These are phyloP conservation scores for Citrus hindsii DNA, from an alignment of 345 rosid genomes.

Conservation along the genomic window DNA sequence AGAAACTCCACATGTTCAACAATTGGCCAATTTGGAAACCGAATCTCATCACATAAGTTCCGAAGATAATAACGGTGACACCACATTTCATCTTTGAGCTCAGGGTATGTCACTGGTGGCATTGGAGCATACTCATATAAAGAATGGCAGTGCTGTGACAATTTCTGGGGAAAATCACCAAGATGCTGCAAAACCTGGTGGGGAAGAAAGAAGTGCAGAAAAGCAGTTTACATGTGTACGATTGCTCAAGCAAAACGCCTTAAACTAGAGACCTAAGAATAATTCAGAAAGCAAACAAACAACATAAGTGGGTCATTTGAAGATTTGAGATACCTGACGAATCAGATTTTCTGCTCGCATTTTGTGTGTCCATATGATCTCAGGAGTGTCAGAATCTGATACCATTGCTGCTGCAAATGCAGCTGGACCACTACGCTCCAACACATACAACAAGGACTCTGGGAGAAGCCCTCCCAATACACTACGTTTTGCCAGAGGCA, in stretches of 20 bases:
- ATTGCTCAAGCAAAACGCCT: neutral
- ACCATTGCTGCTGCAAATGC: conserved; percentile 99
- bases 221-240: conserved; percentile 3
- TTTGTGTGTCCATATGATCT: conserved; percentile 98
- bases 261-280: conserved; percentile 1
- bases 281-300: conserved; percentile 5
- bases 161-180: conserved; percentile 95
- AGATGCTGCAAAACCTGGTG: conserved; percentile 98
- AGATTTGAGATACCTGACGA: conserved; percentile 59
- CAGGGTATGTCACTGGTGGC: conserved; percentile 99
- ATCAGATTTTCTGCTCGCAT: conserved; percentile 99
- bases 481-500: conserved; percentile 95
- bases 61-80: conserved; percentile 97
- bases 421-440: conserved; percentile 95
- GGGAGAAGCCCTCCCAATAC: conserved; percentile 99
- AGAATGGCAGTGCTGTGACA: conserved; percentile 95
- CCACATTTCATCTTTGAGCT: conserved; percentile 99
- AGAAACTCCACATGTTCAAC: conserved; percentile 98
- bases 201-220: conserved; percentile 8
- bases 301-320: neutral
- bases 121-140: conserved; percentile 97
- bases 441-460: conserved; percentile 88
- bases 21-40: conserved; percentile 94
- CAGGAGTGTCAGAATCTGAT: conserved; percentile 98
- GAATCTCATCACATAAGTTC: conserved; percentile 90